A percentile compares a stretch with the other conserved stretches of the same genome.
These are phyloP conservation scores for Thecaphora thlaspeos DNA, from an alignment of 1,284 basidiomycete genomes.

Conservation along the genomic window DNA sequence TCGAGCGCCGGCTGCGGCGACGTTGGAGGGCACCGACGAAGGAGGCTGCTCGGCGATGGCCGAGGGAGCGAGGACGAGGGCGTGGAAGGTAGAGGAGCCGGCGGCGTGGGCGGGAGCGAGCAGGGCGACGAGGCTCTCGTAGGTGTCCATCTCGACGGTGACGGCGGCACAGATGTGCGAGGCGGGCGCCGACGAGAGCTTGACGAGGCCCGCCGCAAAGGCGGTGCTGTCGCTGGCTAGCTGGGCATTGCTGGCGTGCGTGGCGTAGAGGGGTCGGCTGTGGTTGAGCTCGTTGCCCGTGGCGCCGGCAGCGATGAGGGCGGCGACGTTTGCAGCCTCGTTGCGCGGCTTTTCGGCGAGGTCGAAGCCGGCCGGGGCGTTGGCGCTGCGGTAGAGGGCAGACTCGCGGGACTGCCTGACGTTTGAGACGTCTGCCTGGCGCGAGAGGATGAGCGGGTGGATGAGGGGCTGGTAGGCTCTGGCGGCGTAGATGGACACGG, in stretches of 20 bases:
- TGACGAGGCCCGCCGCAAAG: constrained; percentile 38
- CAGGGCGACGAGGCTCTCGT: constrained; percentile 27
- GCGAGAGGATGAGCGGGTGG: constrained; percentile 53
- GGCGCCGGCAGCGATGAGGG: constrained; percentile 32
- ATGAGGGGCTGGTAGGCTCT: constrained; percentile 47
- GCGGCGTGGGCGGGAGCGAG: constrained; percentile 31
- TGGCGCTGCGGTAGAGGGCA: constrained; percentile 53
- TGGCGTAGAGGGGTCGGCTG: constrained; percentile 25
- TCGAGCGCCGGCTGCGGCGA: constrained; percentile 14
- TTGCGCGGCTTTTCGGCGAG: constrained; percentile 44
- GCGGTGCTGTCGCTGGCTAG: constrained; percentile 28
- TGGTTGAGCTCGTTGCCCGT: constrained; percentile 16
- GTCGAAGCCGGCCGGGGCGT: constrained; percentile 53
- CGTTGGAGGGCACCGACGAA: constrained; percentile 10
- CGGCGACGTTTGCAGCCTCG: constrained; percentile 32
- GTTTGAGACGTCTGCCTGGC: constrained; percentile 52
- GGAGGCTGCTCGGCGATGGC: constrained; percentile 5
- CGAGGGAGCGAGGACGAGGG: constrained; percentile 24
- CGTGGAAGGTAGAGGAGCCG: constrained; percentile 23
- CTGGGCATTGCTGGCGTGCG: constrained; percentile 24
- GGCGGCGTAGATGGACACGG: constrained; percentile 34
- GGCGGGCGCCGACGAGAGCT: constrained; percentile 27
- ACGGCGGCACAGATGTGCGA: constrained; percentile 27
- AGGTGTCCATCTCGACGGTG: constrained; percentile 19
- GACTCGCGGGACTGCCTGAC: constrained; percentile 45